phyloP scores from a whole-genome alignment of 352 stramenopile species.

The Halophytophthora batemanensis region DNA sequence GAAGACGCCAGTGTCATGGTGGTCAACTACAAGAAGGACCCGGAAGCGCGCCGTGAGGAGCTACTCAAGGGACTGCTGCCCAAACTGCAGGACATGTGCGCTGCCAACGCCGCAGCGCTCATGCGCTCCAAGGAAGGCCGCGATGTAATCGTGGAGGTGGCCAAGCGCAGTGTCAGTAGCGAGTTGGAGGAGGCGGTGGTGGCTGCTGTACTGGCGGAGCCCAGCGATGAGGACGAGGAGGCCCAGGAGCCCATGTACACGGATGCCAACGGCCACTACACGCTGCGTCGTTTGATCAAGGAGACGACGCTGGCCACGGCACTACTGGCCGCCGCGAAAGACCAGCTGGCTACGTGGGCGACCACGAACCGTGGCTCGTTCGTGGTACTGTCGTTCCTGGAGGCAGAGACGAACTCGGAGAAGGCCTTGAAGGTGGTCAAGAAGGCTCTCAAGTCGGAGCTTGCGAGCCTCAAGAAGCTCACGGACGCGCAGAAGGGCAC shows the following conservation, averaged over 20 bases:
- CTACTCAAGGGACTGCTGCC: conserved; percentile 72
- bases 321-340: conserved; percentile 50
- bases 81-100: conserved; percentile 81
- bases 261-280: conserved; percentile 71
- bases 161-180: conserved; percentile 52
- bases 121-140: conserved; percentile 80
- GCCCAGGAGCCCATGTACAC: conserved; percentile 54
- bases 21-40: conserved; percentile 90
- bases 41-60: conserved; percentile 67
- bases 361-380: conserved; percentile 79
- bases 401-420: conserved; percentile 50
- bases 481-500: conserved; percentile 61
- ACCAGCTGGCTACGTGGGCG: conserved; percentile 50
- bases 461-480: conserved; percentile 60
- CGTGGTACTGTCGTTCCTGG: conserved; percentile 79
- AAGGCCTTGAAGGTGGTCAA: conserved; percentile 49
- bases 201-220: conserved; percentile 38
- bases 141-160: conserved; percentile 79
- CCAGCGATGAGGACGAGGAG: conserved; percentile 31
- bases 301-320: conserved; percentile 54
- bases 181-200: conserved; percentile 51
- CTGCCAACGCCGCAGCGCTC: conserved; percentile 50
- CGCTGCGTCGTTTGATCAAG: conserved; percentile 75
- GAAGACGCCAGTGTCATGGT: conserved; percentile 57
- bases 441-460: conserved; percentile 60